phyloP scores from a whole-genome alignment of 2,329 filamentous ascomycete species.

The Moelleriella libera region DNA sequence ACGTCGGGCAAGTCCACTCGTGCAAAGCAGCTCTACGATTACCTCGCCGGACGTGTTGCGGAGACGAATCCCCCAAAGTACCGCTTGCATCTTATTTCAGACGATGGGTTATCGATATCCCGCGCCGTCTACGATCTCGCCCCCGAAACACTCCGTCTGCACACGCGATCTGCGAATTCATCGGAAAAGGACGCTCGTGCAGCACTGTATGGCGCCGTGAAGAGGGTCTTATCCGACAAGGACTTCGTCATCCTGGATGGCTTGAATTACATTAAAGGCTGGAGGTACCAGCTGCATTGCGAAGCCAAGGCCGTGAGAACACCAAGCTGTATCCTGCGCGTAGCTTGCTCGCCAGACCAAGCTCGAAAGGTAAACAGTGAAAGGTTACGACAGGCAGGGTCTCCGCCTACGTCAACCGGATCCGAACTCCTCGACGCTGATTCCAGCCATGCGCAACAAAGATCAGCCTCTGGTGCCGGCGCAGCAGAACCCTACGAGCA shows the following conservation, averaged over 20 bases:
- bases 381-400: constrained; percentile 25
- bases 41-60: constrained; percentile 44
- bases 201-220: constrained; percentile 62
- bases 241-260: constrained; percentile 71
- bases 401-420: constrained; percentile 1
- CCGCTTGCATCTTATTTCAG: constrained; percentile 60
- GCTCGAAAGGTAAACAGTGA: constrained; percentile 45
- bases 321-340: constrained; percentile 58
- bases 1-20: constrained; percentile 56
- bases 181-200: constrained; percentile 74
- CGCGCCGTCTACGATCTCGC: constrained; percentile 59
- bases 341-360: constrained; percentile 40
- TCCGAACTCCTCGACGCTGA: not conserved
- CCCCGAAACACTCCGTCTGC: constrained; percentile 32
- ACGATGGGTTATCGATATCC: constrained; percentile 55
- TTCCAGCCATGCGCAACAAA: not conserved
- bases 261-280: constrained; percentile 82
- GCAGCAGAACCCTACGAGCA: constrained; percentile 31
- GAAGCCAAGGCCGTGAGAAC: constrained; percentile 71
- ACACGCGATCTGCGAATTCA: constrained; percentile 56
- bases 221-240: constrained; percentile 55
- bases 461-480: too few species aligned
- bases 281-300: constrained; percentile 75
- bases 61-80: constrained; percentile 28
- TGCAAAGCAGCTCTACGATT: constrained; percentile 49